phyloP scores from a whole-genome alignment of 306 rosid genomes.

The Cicer pinnatifidum region DNA sequence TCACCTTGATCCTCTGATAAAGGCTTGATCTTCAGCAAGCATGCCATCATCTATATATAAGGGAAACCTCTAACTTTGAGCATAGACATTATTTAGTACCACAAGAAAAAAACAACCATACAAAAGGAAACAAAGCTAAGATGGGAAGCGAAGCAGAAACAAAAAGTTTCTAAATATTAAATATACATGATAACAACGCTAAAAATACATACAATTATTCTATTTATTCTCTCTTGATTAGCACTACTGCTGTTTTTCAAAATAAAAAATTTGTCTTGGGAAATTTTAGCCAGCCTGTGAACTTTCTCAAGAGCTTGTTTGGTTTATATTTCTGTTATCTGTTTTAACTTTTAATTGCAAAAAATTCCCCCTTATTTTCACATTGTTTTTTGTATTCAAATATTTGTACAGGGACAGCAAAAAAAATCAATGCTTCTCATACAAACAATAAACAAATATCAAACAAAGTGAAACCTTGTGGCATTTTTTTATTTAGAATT shows the following conservation, averaged over 20 bases:
- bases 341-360: neutral
- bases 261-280: neutral
- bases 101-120: slow-evolving; percentile 25
- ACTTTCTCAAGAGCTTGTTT: slow-evolving; percentile 18
- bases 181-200: neutral
- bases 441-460: neutral
- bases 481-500: neutral
- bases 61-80: slow-evolving; percentile 49
- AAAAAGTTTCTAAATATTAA: slow-evolving; percentile 18
- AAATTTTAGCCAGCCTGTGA: slow-evolving; percentile 25
- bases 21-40: slow-evolving; percentile 49
- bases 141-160: neutral
- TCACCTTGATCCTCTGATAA: slow-evolving; percentile 54
- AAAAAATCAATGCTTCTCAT: neutral
- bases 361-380: neutral
- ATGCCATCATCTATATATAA: slow-evolving; percentile 44
- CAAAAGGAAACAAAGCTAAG: neutral
- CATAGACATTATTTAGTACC: slow-evolving; percentile 34
- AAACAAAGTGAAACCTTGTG: neutral
- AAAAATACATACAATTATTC: slow-evolving; percentile 1
- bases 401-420: neutral
- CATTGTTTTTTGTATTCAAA: slow-evolving; percentile 12
- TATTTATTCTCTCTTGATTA: slow-evolving; percentile 5
- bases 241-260: neutral
- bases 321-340: slow-evolving; percentile 5